These are phyloP conservation scores for Trichoderma gracile DNA, from an alignment of 2,329 filamentous ascomycete species.

Conservation along the genomic window DNA sequence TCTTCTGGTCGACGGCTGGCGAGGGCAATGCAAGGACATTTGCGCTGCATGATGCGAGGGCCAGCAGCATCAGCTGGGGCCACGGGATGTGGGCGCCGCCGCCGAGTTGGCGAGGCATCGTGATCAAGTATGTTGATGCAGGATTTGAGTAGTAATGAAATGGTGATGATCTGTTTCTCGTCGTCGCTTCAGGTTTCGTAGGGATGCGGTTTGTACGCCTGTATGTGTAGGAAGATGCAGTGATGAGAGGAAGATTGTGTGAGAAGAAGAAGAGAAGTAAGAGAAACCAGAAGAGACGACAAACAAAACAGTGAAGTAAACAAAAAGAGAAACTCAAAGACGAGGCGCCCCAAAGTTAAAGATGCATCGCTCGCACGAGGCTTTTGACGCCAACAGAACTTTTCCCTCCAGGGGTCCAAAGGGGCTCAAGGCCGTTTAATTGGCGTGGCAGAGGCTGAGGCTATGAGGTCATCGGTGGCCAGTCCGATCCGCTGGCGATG, in stretches of 20 bases:
- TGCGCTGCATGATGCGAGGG: background rate
- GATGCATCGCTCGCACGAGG: conserved; percentile 7
- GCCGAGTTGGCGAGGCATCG: conserved; percentile 19
- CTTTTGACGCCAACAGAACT: background rate
- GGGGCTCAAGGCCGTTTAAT: conserved; percentile 18
- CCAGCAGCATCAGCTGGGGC: conserved; percentile 13
- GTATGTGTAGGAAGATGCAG: too few species aligned
- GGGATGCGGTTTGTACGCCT: too few species aligned
- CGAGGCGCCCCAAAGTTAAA: background rate
- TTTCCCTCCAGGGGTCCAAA: conserved; percentile 15
- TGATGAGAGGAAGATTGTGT: too few species aligned
- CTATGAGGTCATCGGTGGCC: conserved; percentile 26
- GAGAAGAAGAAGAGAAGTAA: background rate
- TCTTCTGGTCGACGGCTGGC: conserved; percentile 14
- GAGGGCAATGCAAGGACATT: conserved; percentile 6
- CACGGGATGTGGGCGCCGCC: conserved; percentile 6
- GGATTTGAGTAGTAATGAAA: background rate
- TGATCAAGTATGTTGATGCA: background rate
- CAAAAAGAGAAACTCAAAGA: background rate
- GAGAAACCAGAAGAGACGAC: background rate
- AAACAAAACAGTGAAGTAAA: background rate
- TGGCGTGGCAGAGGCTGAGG: conserved; percentile 7
- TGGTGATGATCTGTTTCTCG: background rate
- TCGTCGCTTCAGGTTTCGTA: background rate
- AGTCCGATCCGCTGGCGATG: conserved; percentile 1